phyloP scores from a whole-genome alignment of 768 basidiomycete species.

The Psilocybe cyanescens region DNA sequence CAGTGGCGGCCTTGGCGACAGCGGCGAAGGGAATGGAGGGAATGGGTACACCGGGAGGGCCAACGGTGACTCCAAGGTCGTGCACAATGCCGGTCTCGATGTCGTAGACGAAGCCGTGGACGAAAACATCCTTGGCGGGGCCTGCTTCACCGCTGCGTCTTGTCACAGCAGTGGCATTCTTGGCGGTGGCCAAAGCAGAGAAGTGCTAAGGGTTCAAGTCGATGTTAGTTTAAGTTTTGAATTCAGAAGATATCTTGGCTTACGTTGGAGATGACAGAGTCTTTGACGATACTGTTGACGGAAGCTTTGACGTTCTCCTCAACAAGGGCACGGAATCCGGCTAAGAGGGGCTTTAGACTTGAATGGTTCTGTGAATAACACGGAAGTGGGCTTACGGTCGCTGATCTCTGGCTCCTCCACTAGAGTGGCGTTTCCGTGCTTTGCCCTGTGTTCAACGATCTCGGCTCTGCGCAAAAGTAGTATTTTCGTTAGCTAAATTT shows the following conservation, averaged over 20 bases:
- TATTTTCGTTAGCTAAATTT: not conserved
- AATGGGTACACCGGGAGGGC: slow-evolving; percentile 38
- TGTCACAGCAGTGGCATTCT: not conserved
- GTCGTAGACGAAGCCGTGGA: slow-evolving; percentile 68
- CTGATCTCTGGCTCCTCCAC: slow-evolving; percentile 30
- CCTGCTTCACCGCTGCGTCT: slow-evolving; percentile 19
- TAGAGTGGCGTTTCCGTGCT: slow-evolving; percentile 17
- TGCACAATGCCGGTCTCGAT: slow-evolving; percentile 52
- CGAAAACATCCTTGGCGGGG: slow-evolving; percentile 30
- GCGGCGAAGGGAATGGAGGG: slow-evolving; percentile 30
- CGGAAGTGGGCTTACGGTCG: slow-evolving; percentile 29
- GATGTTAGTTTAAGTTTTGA: not conserved
- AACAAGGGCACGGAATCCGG: slow-evolving; percentile 45
- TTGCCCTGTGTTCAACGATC: slow-evolving; percentile 36
- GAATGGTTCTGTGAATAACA: not conserved
- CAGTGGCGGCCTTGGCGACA: slow-evolving; percentile 8
- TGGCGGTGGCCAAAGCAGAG: slow-evolving; percentile 14
- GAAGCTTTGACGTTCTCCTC: slow-evolving; percentile 45
- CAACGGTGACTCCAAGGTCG: slow-evolving; percentile 48
- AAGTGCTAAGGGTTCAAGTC: slow-evolving; percentile 21
- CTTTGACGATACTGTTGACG: slow-evolving; percentile 30
- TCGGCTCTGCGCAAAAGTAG: slow-evolving; percentile 27
- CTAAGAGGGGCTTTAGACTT: slow-evolving; percentile 21
- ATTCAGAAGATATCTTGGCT: not conserved
- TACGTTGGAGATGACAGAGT: slow-evolving; percentile 32